Evolutionary conservation across 1,139 yeast species (phyloP).

Genomic region (Pichia sp.): DNA sequence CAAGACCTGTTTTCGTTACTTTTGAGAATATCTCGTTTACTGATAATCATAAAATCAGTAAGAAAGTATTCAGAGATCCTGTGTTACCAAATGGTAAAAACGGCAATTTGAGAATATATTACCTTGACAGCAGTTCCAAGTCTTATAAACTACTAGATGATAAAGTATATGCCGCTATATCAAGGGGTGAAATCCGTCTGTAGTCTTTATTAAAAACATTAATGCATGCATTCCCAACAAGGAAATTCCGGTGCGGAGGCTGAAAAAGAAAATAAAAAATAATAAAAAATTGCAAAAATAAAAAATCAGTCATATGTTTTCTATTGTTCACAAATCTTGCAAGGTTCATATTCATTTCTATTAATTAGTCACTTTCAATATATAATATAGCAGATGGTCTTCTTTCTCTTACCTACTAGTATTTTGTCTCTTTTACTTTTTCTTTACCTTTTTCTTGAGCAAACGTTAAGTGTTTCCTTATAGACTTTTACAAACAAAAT

Average conservation of each 20-base stretch:
- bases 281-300: background rate
- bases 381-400: too few species aligned
- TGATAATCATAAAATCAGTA: conserved; percentile 84
- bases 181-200: conserved; percentile 21
- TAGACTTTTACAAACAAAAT: background rate
- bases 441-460: too few species aligned
- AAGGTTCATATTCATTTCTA: too few species aligned
- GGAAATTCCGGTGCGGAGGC: background rate
- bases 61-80: conserved; percentile 70
- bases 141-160: conserved; percentile 37
- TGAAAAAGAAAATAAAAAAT: background rate
- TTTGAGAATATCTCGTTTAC: conserved; percentile 60
- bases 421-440: too few species aligned
- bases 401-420: background rate
- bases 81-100: conserved; percentile 64
- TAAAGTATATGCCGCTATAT: conserved; percentile 15
- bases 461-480: too few species aligned
- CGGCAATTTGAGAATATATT: conserved; percentile 58
- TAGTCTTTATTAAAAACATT: conserved; percentile 7
- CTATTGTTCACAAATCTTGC: too few species aligned
- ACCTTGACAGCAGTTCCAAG: conserved; percentile 47
- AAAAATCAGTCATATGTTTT: background rate
- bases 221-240: too few species aligned
- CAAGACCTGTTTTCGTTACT: conserved; percentile 79
- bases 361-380: background rate